Conservation (phyloP, 2,329 filamentous ascomycete genomes). For the Aspergillus clavatus region DNA sequence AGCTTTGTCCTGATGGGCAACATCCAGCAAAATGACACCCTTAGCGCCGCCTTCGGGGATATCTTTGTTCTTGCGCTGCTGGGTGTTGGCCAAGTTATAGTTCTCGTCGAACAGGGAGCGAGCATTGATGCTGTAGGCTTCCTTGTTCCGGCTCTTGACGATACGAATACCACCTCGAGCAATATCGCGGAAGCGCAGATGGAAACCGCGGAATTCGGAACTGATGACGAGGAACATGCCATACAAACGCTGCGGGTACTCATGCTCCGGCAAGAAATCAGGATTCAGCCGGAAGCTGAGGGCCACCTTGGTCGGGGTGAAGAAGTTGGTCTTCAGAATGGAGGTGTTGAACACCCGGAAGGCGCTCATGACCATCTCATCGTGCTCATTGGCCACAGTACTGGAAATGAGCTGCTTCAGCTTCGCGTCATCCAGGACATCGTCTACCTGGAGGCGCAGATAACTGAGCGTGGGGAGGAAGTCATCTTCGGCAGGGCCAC, state of each 20-base stretch:
- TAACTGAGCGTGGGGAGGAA: constrained; percentile 68
- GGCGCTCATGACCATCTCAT: constrained; percentile 95
- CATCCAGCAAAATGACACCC: constrained; percentile 91
- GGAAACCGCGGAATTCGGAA: constrained; percentile 94
- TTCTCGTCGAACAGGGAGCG: constrained; percentile 97
- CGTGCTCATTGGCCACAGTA: constrained; percentile 86
- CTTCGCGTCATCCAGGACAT: constrained; percentile 69
- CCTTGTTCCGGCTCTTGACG: constrained; percentile 94
- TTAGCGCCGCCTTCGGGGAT: constrained; percentile 98
- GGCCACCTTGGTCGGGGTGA: constrained; percentile 96
- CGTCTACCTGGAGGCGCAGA: constrained; percentile 60
- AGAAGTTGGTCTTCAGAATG: constrained; percentile 94
- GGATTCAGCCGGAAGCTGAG: constrained; percentile 87
- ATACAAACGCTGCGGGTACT: constrained; percentile 90
- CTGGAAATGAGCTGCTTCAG: constrained; percentile 73
- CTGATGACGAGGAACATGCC: constrained; percentile 99
- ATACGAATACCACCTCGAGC: constrained; percentile 96
- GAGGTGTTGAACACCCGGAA: constrained; percentile 94
- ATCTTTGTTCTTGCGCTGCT: constrained; percentile 99
- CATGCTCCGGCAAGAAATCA: constrained; percentile 76
- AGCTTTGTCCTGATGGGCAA: constrained; percentile 89
- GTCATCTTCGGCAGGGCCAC: constrained; percentile 57
- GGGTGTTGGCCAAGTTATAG: constrained; percentile 95
- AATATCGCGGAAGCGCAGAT: constrained; percentile 95
- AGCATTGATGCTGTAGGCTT: constrained; percentile 94